phyloP scores from a whole-genome alignment of 345 rosid genomes.

The Lepidium didymum region DNA sequence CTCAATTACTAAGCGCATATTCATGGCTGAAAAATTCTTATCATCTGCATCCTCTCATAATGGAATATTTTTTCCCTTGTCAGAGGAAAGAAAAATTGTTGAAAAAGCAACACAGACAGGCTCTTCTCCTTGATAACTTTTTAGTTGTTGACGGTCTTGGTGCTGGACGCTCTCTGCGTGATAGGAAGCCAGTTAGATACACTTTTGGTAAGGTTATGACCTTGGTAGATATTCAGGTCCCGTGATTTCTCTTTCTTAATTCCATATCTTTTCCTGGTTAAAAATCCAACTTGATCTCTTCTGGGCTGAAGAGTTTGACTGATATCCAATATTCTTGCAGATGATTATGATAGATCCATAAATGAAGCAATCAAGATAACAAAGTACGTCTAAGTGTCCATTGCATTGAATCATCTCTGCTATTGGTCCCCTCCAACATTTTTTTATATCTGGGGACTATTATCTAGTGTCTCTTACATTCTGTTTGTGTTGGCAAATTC shows the following conservation, averaged over 20 bases:
- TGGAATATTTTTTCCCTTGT: not conserved
- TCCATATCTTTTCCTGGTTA: not conserved
- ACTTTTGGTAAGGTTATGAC: constrained; percentile 70
- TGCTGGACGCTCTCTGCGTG: constrained; percentile 92
- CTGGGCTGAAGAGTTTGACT: not conserved
- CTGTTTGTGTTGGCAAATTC: not conserved
- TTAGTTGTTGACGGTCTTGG: constrained; percentile 72
- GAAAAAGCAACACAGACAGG: constrained; percentile 96
- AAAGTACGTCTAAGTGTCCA: constrained; percentile 41
- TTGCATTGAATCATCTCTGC: constrained; percentile 6
- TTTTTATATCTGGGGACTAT: not conserved
- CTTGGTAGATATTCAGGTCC: constrained; percentile 1
- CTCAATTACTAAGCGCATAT: not conserved
- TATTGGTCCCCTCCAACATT: not conserved
- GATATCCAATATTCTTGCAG: constrained; percentile 44
- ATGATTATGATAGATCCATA: constrained; percentile 97
- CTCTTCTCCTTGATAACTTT: constrained; percentile 83
- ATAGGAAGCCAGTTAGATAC: constrained; percentile 92
- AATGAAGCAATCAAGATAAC: constrained; percentile 96
- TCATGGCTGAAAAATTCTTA: not conserved
- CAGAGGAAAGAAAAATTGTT: constrained; percentile 30
- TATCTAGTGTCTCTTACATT: constrained; percentile 1
- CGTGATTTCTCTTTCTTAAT: not conserved
- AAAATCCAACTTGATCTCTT: not conserved
- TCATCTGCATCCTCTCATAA: constrained; percentile 1